These are phyloP conservation scores for Ascoidea asiatica DNA, from an alignment of 805 yeast species.

Conservation along the genomic window DNA sequence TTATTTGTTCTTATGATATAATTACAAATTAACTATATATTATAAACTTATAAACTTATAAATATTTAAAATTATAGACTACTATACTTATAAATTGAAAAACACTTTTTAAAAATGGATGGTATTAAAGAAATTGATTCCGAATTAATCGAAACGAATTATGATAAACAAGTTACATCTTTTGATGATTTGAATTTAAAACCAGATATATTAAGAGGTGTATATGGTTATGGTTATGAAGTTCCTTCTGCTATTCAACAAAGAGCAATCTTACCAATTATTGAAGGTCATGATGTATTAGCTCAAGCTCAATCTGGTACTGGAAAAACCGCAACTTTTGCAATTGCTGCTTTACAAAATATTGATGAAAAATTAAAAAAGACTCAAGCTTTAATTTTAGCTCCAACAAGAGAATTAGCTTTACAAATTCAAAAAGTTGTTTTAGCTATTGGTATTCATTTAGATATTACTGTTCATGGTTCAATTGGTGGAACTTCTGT, in stretches of 20 bases:
- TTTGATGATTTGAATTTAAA: slow-evolving; percentile 69
- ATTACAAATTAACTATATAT: no score
- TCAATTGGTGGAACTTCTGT: slow-evolving; percentile 95
- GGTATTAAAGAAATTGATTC: slow-evolving; percentile 72
- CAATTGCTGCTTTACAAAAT: slow-evolving; percentile 64
- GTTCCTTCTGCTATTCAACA: slow-evolving; percentile 74
- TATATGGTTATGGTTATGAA: slow-evolving; percentile 73
- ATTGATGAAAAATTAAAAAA: slow-evolving; percentile 60
- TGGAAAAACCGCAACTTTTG: slow-evolving; percentile 82
- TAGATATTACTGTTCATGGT: slow-evolving; percentile 87
- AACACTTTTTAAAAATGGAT: slow-evolving; percentile 31
- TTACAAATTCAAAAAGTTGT: slow-evolving; percentile 92
- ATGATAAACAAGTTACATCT: slow-evolving; percentile 74
- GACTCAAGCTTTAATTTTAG: slow-evolving; percentile 86
- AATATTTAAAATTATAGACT: no score
- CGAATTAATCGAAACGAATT: slow-evolving; percentile 82
- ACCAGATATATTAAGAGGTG: slow-evolving; percentile 60
- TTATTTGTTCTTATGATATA: no score
- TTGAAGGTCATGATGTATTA: slow-evolving; percentile 45
- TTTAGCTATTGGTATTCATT: slow-evolving; percentile 76
- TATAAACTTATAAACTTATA: no score
- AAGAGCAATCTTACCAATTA: slow-evolving; percentile 67
- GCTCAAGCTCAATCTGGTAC: slow-evolving; percentile 90
- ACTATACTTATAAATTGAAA: no score
- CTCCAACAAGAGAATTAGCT: slow-evolving; percentile 97